Evolutionary conservation across 2,329 filamentous ascomycete genomes (phyloP).

Genomic region (Clathrospora elynae): DNA sequence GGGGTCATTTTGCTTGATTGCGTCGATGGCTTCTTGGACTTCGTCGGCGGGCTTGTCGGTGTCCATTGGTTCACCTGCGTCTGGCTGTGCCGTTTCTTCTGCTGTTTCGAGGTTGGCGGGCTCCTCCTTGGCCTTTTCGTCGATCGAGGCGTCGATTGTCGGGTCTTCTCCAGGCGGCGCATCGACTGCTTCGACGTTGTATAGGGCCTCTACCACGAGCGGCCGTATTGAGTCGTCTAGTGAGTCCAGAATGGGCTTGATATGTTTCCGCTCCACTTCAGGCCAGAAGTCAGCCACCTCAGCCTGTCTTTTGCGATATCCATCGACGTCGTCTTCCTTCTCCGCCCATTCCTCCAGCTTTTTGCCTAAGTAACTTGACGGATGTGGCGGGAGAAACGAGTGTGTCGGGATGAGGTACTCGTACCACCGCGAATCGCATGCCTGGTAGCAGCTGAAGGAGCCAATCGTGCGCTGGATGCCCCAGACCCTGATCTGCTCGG

Average conservation of each 20-base stretch:
- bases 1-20: constrained; percentile 35
- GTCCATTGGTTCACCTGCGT: constrained; percentile 13
- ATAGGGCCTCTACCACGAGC: constrained; percentile 67
- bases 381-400: constrained; percentile 89
- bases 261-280: constrained; percentile 76
- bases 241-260: constrained; percentile 68
- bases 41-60: constrained; percentile 18
- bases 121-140: constrained; percentile 19
- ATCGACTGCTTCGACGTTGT: constrained; percentile 46
- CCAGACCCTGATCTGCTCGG: constrained; percentile 92
- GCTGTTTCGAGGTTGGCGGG: constrained; percentile 13
- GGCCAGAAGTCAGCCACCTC: constrained; percentile 85
- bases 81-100: constrained; percentile 16
- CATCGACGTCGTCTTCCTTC: constrained; percentile 72
- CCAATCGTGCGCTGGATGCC: constrained; percentile 88
- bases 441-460: constrained; percentile 91
- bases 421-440: constrained; percentile 94
- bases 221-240: constrained; percentile 68
- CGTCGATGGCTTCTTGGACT: constrained; percentile 31
- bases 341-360: constrained; percentile 79
- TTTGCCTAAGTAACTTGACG: constrained; percentile 81
- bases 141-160: constrained; percentile 41
- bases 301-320: constrained; percentile 69
- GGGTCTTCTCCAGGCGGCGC: constrained; percentile 36
- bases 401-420: constrained; percentile 96